Evolutionary conservation across 2,329 filamentous ascomycete genomes (phyloP).

Genomic region (Claviceps spartinae): DNA sequence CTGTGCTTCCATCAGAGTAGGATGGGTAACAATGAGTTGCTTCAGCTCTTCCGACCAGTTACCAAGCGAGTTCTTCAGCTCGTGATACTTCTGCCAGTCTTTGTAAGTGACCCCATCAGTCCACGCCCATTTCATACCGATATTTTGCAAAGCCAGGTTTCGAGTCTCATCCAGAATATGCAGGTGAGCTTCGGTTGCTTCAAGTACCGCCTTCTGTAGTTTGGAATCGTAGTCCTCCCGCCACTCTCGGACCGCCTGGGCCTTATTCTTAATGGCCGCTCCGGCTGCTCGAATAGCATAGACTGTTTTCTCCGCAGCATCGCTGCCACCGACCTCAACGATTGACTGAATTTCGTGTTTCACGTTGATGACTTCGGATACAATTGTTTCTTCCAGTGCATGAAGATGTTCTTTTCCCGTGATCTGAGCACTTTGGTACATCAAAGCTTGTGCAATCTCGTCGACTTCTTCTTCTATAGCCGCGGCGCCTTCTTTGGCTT

Average conservation of each 20-base stretch:
- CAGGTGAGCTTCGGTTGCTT: constrained; percentile 67
- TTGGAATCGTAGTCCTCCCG: constrained; percentile 57
- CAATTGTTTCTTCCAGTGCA: constrained; percentile 54
- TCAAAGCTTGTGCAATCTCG: constrained; percentile 41
- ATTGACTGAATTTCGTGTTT: constrained; percentile 55
- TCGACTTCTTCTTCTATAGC: constrained; percentile 60
- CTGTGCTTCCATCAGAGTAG: constrained; percentile 54
- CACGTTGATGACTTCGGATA: constrained; percentile 48
- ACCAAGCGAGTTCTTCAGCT: constrained; percentile 67
- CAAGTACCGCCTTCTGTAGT: constrained; percentile 52
- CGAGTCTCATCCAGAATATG: constrained; percentile 71
- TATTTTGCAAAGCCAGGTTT: constrained; percentile 75
- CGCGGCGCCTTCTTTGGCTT: constrained; percentile 63
- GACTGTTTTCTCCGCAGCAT: constrained; percentile 29
- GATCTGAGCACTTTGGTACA: constrained; percentile 49
- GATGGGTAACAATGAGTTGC: constrained; percentile 59
- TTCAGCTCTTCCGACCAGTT: constrained; percentile 78
- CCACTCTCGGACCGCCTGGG: constrained; percentile 67
- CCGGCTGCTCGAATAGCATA: constrained; percentile 51
- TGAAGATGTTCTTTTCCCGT: constrained; percentile 54
- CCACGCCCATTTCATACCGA: constrained; percentile 91
- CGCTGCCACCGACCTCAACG: constrained; percentile 31
- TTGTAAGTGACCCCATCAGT: constrained; percentile 93
- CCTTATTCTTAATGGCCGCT: constrained; percentile 59
- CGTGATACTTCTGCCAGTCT: constrained; percentile 92